Evolutionary conservation across 2,329 filamentous ascomycete species (phyloP), one percentile per base, ranked within the genome.

Genomic region (Botrytis byssoidea): DNA sequence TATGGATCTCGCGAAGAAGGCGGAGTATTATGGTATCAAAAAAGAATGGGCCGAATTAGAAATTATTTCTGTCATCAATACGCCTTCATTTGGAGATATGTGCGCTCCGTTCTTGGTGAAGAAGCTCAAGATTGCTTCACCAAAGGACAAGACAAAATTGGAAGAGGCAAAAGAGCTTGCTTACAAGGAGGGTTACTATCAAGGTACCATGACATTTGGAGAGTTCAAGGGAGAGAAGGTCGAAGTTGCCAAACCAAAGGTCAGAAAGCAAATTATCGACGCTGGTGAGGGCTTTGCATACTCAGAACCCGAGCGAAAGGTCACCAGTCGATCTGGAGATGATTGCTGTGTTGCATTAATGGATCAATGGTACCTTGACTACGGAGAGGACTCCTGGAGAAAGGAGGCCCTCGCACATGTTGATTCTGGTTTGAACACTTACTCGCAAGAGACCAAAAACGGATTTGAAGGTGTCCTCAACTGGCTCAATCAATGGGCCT

Each of bases 341-440:
- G 93, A 97, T 78, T 98, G 96, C 82, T 94, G 97, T 74, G 95
- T 96, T 74, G 93, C 94, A 44, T 91, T 95, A 77, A 90, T 98
- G 81, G 95, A 98, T 79, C 96, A 99, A 84, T 99, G 96, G 95
- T 99, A 97, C 84, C 86, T 99, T 79, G 95, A 98, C 84, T 99
- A 99, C 80, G 96, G 96, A 75, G 93, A 95, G 83, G 93, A 93
- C 61, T 88, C 91, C 68, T 98, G 96, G 96, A 93, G 93, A 81
- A 85, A 92, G 76, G 86, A 88, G 61, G 93, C 92, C 22, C 85
- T 95, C 71, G 87, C 91, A 77, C 91, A 92, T 81, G 90, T 97
- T 65, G 88, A 89, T 72, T 90, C 91, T 80, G 89, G 88, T 44
- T 85, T 98, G 75, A 93, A 98, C 83, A 93, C 93, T 12, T 98